A percentile compares a stretch with the other conserved stretches of the same genome.
Evolutionary conservation across 345 rosid species (phyloP).

Genomic region (Salix koriyanagi): DNA sequence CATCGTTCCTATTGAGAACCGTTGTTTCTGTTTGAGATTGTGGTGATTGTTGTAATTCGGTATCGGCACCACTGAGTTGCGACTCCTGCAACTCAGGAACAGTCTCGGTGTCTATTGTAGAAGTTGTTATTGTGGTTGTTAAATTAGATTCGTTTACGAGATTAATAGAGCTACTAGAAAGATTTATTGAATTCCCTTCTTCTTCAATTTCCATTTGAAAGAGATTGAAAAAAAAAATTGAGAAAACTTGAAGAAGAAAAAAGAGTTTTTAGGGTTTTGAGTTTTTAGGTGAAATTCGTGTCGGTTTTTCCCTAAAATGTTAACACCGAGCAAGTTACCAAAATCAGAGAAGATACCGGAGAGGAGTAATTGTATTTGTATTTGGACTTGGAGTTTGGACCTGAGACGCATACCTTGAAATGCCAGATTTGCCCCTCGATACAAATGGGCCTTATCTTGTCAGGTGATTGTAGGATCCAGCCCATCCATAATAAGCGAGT

Average conservation of each 20-base stretch:
- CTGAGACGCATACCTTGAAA: background rate
- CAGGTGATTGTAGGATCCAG: background rate
- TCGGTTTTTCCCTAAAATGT: conserved; percentile 2
- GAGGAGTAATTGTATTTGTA: too few relatives aligned
- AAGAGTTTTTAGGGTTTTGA: conserved; percentile 23
- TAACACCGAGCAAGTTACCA: background rate
- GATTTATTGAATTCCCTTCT: conserved; percentile 29
- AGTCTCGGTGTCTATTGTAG: background rate
- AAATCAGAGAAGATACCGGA: background rate
- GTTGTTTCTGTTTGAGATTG: conserved; percentile 4
- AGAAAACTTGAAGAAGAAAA: conserved; percentile 20
- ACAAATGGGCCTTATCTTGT: background rate
- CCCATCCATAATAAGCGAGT: background rate
- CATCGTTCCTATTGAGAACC: background rate
- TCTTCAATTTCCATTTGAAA: conserved; percentile 50
- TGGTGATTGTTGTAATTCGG: conserved; percentile 4
- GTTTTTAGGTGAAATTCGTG: conserved; percentile 18
- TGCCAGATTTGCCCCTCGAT: background rate
- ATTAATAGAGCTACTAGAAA: conserved; percentile 12
- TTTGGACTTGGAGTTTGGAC: background rate
- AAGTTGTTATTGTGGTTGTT: background rate
- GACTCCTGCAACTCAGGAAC: conserved; percentile 8
- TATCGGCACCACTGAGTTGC: background rate
- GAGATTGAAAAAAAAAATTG: background rate
- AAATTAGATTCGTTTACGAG: conserved; percentile 13